phyloP scores from a whole-genome alignment of 2,329 filamentous ascomycete species.

The Coniochaeta sp. region DNA sequence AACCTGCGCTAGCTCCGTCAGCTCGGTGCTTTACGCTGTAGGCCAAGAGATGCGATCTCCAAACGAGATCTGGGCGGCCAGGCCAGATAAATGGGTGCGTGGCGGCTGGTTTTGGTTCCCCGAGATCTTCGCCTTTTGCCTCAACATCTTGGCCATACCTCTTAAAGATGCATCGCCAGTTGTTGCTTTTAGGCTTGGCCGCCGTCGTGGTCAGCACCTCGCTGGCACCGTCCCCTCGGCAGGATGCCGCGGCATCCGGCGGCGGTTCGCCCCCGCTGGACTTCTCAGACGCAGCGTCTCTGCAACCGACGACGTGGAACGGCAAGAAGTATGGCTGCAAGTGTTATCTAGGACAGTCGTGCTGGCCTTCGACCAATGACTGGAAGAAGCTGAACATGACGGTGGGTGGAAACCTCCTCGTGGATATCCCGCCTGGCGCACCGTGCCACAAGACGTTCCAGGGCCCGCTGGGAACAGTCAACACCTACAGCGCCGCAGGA shows the following conservation, averaged over 20 bases:
- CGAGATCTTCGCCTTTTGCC: too few species aligned
- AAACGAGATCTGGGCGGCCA: too few species aligned
- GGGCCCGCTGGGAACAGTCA: conserved; percentile 25
- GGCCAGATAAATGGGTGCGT: neutral
- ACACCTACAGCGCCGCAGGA: conserved; percentile 25
- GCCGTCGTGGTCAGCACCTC: neutral
- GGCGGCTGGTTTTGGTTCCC: neutral
- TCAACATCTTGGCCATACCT: too few species aligned
- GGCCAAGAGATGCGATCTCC: neutral
- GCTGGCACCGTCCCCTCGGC: neutral
- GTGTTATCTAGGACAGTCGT: conserved; percentile 16
- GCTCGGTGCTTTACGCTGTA: neutral
- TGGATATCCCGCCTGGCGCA: conserved; percentile 21
- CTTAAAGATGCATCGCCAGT: neutral
- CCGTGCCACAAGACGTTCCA: conserved; percentile 28
- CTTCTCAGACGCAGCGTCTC: conserved; percentile 3
- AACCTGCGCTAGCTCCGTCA: neutral
- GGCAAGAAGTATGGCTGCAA: conserved; percentile 18
- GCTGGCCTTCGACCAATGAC: conserved; percentile 15
- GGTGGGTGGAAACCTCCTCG: conserved; percentile 25
- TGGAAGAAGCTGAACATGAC: conserved; percentile 24
- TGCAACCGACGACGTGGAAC: conserved; percentile 8
- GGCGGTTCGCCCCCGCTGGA: neutral
- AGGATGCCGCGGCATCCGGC: neutral
- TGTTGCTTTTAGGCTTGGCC: neutral